Conservation (phyloP, 2,329 filamentous ascomycete species). For the Erysiphe pulchra region DNA sequence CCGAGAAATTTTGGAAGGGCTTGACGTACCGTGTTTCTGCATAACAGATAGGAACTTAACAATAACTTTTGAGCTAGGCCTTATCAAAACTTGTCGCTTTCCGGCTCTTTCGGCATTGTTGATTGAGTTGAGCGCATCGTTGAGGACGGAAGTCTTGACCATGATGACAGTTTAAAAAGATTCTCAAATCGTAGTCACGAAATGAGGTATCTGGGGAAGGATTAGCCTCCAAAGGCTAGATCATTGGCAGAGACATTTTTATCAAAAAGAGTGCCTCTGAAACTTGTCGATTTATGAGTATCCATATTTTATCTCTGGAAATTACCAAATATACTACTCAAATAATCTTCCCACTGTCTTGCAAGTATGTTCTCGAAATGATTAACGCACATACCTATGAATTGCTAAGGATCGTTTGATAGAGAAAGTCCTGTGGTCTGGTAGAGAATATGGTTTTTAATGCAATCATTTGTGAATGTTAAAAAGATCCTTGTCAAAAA, state of each 20-base stretch:
- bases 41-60: conserved; percentile 98
- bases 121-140: conserved; percentile 97
- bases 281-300: conserved; percentile 38
- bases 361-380: no score
- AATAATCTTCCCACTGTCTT: no score
- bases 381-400: no score
- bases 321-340: no score
- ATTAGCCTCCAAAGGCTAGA: conserved; percentile 39
- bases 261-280: conserved; percentile 19
- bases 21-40: conserved; percentile 90
- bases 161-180: conserved; percentile 71
- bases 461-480: no score
- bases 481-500: no score
- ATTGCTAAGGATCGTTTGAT: no score
- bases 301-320: no score
- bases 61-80: conserved; percentile 97
- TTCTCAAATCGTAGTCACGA: conserved; percentile 47
- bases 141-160: conserved; percentile 97
- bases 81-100: conserved; percentile 98
- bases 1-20: no score
- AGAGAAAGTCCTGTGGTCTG: no score
- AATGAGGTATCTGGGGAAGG: conserved; percentile 39
- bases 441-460: not conserved
- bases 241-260: conserved; percentile 44
- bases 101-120: conserved; percentile 99